These are phyloP conservation scores for Ophiostoma piceae DNA, from an alignment of 2,329 filamentous ascomycete species.

Conservation along the genomic window DNA sequence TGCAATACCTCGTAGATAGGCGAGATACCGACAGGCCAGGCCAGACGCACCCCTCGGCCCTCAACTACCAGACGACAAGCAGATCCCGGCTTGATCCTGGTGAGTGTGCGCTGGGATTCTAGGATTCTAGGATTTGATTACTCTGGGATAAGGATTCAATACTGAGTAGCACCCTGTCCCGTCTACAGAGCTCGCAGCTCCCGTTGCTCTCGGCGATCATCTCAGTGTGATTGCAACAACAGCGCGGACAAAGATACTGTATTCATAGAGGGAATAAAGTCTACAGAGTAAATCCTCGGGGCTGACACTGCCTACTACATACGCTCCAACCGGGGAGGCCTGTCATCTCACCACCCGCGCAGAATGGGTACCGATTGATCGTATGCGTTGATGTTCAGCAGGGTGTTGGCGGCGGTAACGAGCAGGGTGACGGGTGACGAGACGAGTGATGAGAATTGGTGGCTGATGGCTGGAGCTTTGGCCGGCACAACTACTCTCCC, in stretches of 20 bases:
- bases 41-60: constrained; percentile 8
- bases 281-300: too few species aligned
- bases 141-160: too few species aligned
- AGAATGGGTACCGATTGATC: constrained; percentile 9
- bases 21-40: constrained; percentile 6
- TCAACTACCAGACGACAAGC: constrained; percentile 1
- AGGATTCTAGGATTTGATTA: too few species aligned
- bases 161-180: too few species aligned
- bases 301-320: not conserved
- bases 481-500: not conserved
- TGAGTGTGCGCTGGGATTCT: too few species aligned
- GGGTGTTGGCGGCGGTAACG: not conserved
- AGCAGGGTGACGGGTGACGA: too few species aligned
- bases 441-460: too few species aligned
- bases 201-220: constrained; percentile 5
- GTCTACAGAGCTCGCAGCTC: too few species aligned
- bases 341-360: constrained; percentile 7
- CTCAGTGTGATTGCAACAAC: not conserved
- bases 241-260: not conserved
- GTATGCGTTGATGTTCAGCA: not conserved
- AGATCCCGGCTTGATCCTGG: not conserved
- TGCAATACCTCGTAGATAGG: constrained; percentile 3
- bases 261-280: not conserved
- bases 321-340: not conserved
- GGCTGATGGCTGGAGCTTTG: not conserved